Evolutionary conservation across 2,329 filamentous ascomycete genomes (phyloP).

Genomic region (Chaetomium strumarium): DNA sequence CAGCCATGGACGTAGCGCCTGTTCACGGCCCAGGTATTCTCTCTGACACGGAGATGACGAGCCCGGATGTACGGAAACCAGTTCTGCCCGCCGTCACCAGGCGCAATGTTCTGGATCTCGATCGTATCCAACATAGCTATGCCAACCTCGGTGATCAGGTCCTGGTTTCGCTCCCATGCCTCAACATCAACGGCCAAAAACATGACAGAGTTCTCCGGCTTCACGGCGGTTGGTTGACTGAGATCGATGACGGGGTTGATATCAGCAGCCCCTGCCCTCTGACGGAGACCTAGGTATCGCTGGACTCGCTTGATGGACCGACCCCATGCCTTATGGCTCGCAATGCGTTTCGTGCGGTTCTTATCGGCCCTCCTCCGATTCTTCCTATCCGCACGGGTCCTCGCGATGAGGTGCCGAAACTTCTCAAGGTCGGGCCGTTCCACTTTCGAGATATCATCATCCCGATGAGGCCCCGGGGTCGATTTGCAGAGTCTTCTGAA

Average conservation of each 20-base stretch:
- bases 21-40: slow-evolving; percentile 64
- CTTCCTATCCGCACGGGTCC: slow-evolving; percentile 44
- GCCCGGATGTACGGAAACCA: slow-evolving; percentile 65
- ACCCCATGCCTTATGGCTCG: slow-evolving; percentile 46
- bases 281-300: slow-evolving; percentile 64
- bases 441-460: slow-evolving; percentile 33
- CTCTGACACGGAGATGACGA: slow-evolving; percentile 70
- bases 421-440: slow-evolving; percentile 35
- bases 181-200: slow-evolving; percentile 82
- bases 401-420: slow-evolving; percentile 50
- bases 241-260: slow-evolving; percentile 35
- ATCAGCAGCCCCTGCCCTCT: slow-evolving; percentile 21
- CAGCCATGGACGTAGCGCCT: slow-evolving; percentile 63
- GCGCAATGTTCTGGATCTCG: slow-evolving; percentile 46
- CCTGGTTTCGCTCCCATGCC: slow-evolving; percentile 62
- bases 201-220: slow-evolving; percentile 51
- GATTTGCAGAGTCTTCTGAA: slow-evolving; percentile 28
- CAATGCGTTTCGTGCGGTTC: slow-evolving; percentile 41
- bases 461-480: slow-evolving; percentile 33
- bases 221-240: slow-evolving; percentile 38
- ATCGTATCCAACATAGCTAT: slow-evolving; percentile 72
- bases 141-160: slow-evolving; percentile 76
- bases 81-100: slow-evolving; percentile 54
- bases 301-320: slow-evolving; percentile 59
- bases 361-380: slow-evolving; percentile 41